phyloP scores from a whole-genome alignment of 805 yeast genomes.

The Saturnispora hagleri region DNA sequence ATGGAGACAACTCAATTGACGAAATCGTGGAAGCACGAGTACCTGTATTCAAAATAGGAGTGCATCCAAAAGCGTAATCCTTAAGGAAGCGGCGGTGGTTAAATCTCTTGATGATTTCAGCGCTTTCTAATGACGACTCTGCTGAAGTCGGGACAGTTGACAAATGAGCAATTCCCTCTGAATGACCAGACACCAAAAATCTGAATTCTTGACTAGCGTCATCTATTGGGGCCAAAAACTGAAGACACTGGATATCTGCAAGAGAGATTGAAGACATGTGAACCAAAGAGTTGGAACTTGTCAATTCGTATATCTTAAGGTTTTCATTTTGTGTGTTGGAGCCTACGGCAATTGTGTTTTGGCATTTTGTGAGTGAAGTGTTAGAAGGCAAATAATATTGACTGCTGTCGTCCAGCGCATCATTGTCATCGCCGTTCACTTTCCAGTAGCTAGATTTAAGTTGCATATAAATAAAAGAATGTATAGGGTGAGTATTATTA shows the following conservation, averaged over 20 bases:
- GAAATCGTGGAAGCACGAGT: constrained; percentile 23
- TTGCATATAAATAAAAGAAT: neutral
- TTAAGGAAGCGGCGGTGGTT: constrained; percentile 62
- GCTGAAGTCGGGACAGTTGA: constrained; percentile 51
- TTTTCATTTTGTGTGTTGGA: constrained; percentile 39
- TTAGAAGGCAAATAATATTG: constrained; percentile 17
- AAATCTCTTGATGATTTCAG: constrained; percentile 69
- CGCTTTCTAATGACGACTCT: constrained; percentile 33
- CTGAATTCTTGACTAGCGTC: constrained; percentile 27
- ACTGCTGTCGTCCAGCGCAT: neutral
- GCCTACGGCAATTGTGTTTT: constrained; percentile 39
- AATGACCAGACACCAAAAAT: constrained; percentile 62
- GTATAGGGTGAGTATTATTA: neutral
- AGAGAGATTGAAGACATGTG: constrained; percentile 52
- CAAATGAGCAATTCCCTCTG: constrained; percentile 64
- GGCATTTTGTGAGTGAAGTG: constrained; percentile 34
- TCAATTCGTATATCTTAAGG: constrained; percentile 39
- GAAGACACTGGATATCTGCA: constrained; percentile 44
- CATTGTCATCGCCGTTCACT: constrained; percentile 9
- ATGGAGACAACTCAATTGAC: constrained; percentile 30
- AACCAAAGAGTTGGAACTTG: constrained; percentile 32
- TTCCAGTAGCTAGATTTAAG: constrained; percentile 27
- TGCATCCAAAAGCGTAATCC: constrained; percentile 5
- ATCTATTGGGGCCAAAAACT: constrained; percentile 33
- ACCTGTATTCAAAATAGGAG: constrained; percentile 9